phyloP scores from a whole-genome alignment of 2,329 filamentous ascomycete genomes.

The Aureobasidium pullulans region DNA sequence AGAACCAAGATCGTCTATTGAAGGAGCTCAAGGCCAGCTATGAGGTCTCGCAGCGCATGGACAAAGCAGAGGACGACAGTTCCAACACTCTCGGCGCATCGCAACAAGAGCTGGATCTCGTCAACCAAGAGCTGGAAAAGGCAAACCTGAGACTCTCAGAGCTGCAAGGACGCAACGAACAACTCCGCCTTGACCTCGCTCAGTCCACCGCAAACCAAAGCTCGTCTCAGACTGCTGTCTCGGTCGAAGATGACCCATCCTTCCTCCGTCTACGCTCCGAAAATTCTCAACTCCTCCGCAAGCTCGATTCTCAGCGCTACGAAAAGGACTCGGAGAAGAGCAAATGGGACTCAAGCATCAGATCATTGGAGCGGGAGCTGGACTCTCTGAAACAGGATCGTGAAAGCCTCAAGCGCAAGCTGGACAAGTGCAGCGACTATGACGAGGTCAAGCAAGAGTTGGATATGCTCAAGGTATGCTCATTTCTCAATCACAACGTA shows the following conservation, averaged over 20 bases:
- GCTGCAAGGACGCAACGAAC: conserved; percentile 88
- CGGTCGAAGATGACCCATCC: conserved; percentile 79
- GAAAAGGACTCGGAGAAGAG: conserved; percentile 78
- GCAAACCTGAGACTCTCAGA: conserved; percentile 82
- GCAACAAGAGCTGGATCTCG: conserved; percentile 87
- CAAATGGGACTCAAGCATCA: conserved; percentile 65
- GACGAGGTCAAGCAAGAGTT: conserved; percentile 94
- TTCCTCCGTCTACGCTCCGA: conserved; percentile 86
- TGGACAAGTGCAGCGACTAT: conserved; percentile 88
- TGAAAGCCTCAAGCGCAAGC: conserved; percentile 69
- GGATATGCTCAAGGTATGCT: conserved; percentile 71
- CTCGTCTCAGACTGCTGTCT: conserved; percentile 47
- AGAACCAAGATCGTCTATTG: conserved; percentile 84
- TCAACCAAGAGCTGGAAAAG: conserved; percentile 83
- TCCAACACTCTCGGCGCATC: conserved; percentile 58
- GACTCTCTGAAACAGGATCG: conserved; percentile 70
- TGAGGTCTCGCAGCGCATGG: conserved; percentile 87
- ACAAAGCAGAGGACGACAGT: conserved; percentile 57
- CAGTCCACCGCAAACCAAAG: conserved; percentile 72
- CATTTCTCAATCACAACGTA: not conserved
- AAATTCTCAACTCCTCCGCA: conserved; percentile 84
- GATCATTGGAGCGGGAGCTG: conserved; percentile 72
- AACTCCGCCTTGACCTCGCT: conserved; percentile 81
- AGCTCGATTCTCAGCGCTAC: conserved; percentile 73
- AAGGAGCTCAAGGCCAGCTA: conserved; percentile 96